These are phyloP conservation scores for Linderniella brevidens DNA, from an alignment of 257 asterid species.

Conservation along the genomic window DNA sequence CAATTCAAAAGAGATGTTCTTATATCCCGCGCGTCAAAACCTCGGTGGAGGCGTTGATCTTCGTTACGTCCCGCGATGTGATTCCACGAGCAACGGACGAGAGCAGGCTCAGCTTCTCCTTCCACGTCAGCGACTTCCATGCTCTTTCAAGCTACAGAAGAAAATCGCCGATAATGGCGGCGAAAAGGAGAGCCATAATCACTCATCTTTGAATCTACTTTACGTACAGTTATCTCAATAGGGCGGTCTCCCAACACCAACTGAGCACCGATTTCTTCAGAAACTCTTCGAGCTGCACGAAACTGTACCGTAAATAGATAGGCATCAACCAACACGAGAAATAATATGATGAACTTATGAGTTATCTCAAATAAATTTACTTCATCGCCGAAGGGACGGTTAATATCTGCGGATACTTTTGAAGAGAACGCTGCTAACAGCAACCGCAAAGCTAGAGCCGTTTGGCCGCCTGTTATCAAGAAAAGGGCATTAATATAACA, in stretches of 20 bases:
- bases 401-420: constrained; percentile 53
- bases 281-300: constrained; percentile 75
- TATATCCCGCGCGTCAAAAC: too few relatives aligned
- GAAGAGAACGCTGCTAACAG: constrained; percentile 77
- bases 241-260: constrained; percentile 86
- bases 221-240: constrained; percentile 74
- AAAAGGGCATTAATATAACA: constrained; percentile 7
- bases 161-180: neutral
- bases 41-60: constrained; percentile 19
- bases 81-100: constrained; percentile 46
- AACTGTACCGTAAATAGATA: constrained; percentile 28
- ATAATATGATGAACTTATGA: too few relatives aligned
- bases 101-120: constrained; percentile 58
- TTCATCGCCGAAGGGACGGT: constrained; percentile 86
- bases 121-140: constrained; percentile 65
- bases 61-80: constrained; percentile 36
- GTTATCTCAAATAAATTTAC: constrained; percentile 12
- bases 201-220: neutral
- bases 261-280: constrained; percentile 87
- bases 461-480: constrained; percentile 54
- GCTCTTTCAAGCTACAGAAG: constrained; percentile 75
- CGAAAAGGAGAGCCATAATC: neutral
- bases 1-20: too few relatives aligned
- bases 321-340: too few relatives aligned
- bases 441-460: constrained; percentile 65